Evolutionary conservation across 257 asterid genomes (phyloP), one percentile per base, ranked within the genome.

Genomic region (Plantago major): DNA sequence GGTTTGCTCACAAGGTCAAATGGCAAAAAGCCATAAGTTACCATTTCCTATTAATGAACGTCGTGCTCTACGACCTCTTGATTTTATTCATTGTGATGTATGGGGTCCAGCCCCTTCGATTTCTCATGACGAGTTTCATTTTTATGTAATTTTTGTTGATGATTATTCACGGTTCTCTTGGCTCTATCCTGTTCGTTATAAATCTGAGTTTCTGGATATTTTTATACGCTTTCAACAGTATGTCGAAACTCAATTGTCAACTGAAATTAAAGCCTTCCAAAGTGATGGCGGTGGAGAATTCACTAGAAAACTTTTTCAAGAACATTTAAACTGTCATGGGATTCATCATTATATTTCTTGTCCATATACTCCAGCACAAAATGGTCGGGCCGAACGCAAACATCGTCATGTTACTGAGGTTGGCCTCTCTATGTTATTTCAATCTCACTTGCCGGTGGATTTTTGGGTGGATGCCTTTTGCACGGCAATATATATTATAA

Each of bases 41-140:
- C 59, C 72, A 1, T 67, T 47, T 58, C 0, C 42, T 1, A 19
- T 22, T 4, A 67, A 67, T 19, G 52, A 59, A 1, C 40, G 59
- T 11, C 53, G 54, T 16, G 53, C 61, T 10, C 4, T 28, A 1
- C 3, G 10, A 38, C 28, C 26, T n/a, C n/a, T 67, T 2, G 52
- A 67, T 12, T 42, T 47, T 6, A 48, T 59, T 19, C 73, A 67
- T 28, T 67, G 73, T 51, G 73, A 67, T 18, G 14, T 67, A 12
- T 67, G 67, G 73, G 73, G 71, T 4, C 65, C 71, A 0, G 49
- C 65, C 6, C 65, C 58, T 1, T 13, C 48, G 15, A 5, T 3
- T 4, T 45, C 65, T 3, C 3, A 13, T 28, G 28, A 9, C 11
- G 58, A 47, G 2, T 66, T 7, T 47, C 18, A 47, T 0, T 66